These are phyloP conservation scores for Eimeria tenella DNA, from an alignment of 169 alveolate genomes.

Conservation along the genomic window DNA sequence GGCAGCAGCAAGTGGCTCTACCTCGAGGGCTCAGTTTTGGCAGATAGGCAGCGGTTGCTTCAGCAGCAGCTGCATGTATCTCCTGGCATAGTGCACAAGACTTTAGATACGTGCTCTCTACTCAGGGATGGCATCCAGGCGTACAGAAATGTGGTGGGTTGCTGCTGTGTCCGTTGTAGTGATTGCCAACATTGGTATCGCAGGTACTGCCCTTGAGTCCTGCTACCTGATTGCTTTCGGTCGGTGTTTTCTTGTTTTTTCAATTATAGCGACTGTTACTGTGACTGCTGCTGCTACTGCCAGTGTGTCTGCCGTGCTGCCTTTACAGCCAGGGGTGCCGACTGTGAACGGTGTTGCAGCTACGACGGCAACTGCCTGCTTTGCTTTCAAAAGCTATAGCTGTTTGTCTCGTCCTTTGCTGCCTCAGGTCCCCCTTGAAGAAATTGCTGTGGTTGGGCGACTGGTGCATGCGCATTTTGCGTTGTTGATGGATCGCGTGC, in stretches of 20 bases:
- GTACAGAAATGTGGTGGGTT: conserved; percentile 22
- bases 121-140: conserved; percentile 75
- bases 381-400: not conserved
- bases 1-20: conserved; percentile 65
- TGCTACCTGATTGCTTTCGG: not conserved
- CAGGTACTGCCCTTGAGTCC: not conserved
- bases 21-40: conserved; percentile 9
- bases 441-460: not conserved
- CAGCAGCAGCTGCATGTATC: conserved; percentile 58
- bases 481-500: conserved; percentile 75
- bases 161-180: conserved; percentile 28
- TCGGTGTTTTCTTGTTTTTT: not conserved
- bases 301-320: not conserved
- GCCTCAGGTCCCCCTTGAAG: conserved; percentile 63
- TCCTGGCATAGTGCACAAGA: conserved; percentile 61
- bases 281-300: not conserved
- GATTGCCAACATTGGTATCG: not conserved
- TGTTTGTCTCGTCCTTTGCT: not conserved
- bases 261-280: not conserved
- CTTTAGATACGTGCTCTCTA: conserved; percentile 39
- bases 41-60: conserved; percentile 52
- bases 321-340: too few relatives aligned
- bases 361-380: not conserved
- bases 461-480: conserved; percentile 55
- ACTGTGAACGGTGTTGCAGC: not conserved